Evolutionary conservation across 129 eudicot genomes (phyloP), one percentile per base, ranked within the genome.

Genomic region (Helianthus tuberosus): DNA sequence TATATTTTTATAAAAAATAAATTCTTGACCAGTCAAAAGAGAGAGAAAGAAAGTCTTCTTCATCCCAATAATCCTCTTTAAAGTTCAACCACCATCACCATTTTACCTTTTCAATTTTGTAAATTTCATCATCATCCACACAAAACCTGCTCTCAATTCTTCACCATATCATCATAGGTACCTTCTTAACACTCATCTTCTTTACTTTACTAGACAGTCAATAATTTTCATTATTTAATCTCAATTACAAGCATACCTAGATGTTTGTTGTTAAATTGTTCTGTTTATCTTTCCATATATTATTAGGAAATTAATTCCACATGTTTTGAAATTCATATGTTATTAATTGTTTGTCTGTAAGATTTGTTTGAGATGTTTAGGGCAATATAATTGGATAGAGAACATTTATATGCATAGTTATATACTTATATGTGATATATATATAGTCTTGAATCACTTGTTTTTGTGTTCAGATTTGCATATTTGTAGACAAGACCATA

Each of bases 21-120:
- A 27, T 27, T 49, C 52, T 78, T 79, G 83, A 79, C 66, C 44
- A 73, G 83, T 79, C 83, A 79, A 79, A 71, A 29, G 58, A 59
- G 74, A 54, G 49, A 68, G 70, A 55, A 9, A 43, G 38, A 16
- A 20, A 50, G 52, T 29, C 23, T 12, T 58, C 57, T 27, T 9
- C 58, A 59, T 46, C 68, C 55, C 65, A 75, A 61, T 32, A n/a
- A 2, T 36, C n/a, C 11, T 44, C 43, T 51, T 3, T 2, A 27
- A 27, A 27, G 32, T 44, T 61, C 23, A 57, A 29, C 35, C 11
- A 43, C 46, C 66, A 61, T 2, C 44, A 61, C 66, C 66, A 61
- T 61, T 61, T 35, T 35, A 61, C 66, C 1, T 32, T 66, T 27
- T 15, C 67, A 52, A 52, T 9, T 32, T 38, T 68, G 38, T 20